A percentile compares a stretch with the other conserved stretches of the same genome.
phyloP scores from a whole-genome alignment of 495 filamentous ascomycete species.

The Xylaria scruposa region DNA sequence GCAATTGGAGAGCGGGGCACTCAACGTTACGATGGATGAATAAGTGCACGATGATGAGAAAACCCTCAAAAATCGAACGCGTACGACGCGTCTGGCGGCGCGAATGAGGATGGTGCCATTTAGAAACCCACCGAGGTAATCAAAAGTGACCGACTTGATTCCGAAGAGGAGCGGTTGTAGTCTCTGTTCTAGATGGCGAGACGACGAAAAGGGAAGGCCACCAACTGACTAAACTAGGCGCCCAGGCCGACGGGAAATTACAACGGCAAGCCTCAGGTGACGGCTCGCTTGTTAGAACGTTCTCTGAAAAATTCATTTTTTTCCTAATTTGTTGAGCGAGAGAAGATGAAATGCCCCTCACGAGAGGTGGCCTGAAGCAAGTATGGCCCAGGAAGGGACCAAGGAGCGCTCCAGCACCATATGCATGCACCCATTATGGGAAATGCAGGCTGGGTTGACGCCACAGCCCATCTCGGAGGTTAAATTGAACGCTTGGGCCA shows the following conservation, averaged over 20 bases:
- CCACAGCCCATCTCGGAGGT: too few relatives aligned
- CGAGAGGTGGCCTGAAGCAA: too few relatives aligned
- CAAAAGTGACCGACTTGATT: background rate
- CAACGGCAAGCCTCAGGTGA: background rate
- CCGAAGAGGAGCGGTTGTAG: background rate
- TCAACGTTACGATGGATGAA: constrained; percentile 5
- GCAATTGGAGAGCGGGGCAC: background rate
- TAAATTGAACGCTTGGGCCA: background rate
- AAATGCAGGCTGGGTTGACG: background rate
- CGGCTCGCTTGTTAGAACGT: too few relatives aligned
- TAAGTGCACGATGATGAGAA: background rate
- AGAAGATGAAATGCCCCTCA: too few relatives aligned
- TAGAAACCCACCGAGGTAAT: background rate
- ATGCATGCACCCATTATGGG: too few relatives aligned
- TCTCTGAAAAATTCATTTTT: too few relatives aligned
- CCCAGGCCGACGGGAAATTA: background rate
- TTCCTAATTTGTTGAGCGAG: too few relatives aligned
- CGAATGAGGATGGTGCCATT: constrained; percentile 5
- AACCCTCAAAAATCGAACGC: background rate
- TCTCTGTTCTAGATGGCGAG: background rate
- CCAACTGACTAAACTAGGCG: background rate
- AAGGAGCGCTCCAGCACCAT: too few relatives aligned
- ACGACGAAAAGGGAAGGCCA: background rate
- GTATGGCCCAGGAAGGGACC: too few relatives aligned
- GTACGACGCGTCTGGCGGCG: background rate